A percentile compares a stretch with the other conserved stretches of the same genome.
phyloP scores from a whole-genome alignment of 2,329 filamentous ascomycete species.

The Neoscytalidium dimidiatum region DNA sequence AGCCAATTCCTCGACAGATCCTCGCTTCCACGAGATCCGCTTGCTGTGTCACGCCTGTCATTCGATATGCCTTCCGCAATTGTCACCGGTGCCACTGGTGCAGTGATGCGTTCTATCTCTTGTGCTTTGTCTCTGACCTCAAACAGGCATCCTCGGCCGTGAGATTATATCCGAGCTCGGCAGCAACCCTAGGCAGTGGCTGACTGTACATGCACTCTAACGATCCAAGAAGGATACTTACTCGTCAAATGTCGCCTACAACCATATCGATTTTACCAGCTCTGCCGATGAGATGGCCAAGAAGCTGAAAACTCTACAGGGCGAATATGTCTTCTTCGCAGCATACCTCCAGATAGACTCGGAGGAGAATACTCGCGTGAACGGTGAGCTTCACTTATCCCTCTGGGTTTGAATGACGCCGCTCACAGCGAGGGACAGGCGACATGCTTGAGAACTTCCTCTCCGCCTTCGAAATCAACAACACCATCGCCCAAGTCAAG shows the following conservation, averaged over 20 bases:
- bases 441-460: constrained; percentile 53
- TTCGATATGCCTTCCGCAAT: constrained; percentile 8
- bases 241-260: constrained; percentile 40
- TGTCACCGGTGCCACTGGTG: constrained; percentile 34
- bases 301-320: constrained; percentile 37
- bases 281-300: constrained; percentile 40
- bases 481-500: constrained; percentile 45
- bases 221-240: constrained; percentile 41
- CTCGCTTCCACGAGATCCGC: too few species aligned
- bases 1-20: too few species aligned
- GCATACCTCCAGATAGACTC: constrained; percentile 44
- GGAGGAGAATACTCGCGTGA: constrained; percentile 39
- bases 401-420: too few species aligned
- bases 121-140: not conserved
- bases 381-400: constrained; percentile 24
- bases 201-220: constrained; percentile 44
- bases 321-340: constrained; percentile 46
- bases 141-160: constrained; percentile 43
- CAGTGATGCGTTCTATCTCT: not conserved
- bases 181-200: constrained; percentile 37
- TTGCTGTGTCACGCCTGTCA: not conserved
- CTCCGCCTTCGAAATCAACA: constrained; percentile 45
- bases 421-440: too few species aligned
- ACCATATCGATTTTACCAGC: constrained; percentile 40
- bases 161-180: constrained; percentile 43